Evolutionary conservation across 257 asterid species (phyloP).

Genomic region (Galeopsis tetrahit): DNA sequence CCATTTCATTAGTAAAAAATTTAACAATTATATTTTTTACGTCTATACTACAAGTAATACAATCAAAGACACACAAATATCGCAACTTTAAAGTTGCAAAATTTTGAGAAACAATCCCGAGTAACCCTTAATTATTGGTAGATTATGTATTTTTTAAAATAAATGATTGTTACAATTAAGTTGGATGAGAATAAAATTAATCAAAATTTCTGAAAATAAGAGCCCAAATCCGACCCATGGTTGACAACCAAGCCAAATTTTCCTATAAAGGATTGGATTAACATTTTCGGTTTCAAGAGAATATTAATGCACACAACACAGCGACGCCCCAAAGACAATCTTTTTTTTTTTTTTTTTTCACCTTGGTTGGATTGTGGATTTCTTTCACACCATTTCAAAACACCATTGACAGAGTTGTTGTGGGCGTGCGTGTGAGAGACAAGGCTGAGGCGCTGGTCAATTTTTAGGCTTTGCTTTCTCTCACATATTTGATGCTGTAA

Average conservation of each 20-base stretch:
- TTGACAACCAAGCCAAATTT: neutral
- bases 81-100: too few relatives aligned
- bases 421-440: constrained; percentile 26
- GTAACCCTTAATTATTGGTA: neutral
- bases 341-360: neutral
- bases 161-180: too few relatives aligned
- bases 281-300: neutral
- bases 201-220: neutral
- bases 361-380: constrained; percentile 1
- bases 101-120: too few relatives aligned
- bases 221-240: neutral
- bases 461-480: constrained; percentile 32
- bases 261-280: neutral
- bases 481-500: constrained; percentile 35
- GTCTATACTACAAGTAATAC: too few relatives aligned
- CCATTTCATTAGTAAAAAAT: too few relatives aligned
- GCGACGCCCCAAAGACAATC: neutral
- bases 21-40: too few relatives aligned
- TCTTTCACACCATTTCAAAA: constrained; percentile 11
- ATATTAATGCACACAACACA: neutral
- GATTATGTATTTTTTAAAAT: too few relatives aligned
- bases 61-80: too few relatives aligned
- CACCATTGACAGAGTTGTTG: constrained; percentile 20
- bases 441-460: constrained; percentile 30
- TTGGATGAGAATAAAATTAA: neutral